phyloP scores from a whole-genome alignment of 305 asterid species.

The Fraxinus ornus region DNA sequence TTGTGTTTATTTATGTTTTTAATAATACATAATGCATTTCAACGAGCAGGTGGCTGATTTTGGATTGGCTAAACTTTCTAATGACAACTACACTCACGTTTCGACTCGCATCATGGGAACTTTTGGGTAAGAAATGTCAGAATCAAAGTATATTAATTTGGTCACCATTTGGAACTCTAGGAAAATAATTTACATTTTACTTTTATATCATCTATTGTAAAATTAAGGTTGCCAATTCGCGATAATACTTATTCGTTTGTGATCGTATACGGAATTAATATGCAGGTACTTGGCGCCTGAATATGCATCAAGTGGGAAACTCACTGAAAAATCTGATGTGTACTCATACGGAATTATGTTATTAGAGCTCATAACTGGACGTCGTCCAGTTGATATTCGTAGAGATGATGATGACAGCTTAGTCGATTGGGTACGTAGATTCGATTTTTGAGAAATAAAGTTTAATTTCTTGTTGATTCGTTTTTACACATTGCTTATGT shows the following conservation, averaged over 20 bases:
- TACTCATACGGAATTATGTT: conserved; percentile 83
- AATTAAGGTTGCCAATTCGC: neutral
- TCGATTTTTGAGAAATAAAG: no score
- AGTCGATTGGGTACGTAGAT: conserved; percentile 79
- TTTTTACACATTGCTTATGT: no score
- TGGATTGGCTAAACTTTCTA: conserved; percentile 85
- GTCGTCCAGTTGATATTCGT: conserved; percentile 55
- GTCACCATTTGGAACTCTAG: neutral
- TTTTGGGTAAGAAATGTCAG: conserved; percentile 67
- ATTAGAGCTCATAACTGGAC: conserved; percentile 77
- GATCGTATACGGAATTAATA: neutral
- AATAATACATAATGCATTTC: neutral
- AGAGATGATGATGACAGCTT: conserved; percentile 49
- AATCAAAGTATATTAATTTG: neutral
- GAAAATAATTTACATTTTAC: no score
- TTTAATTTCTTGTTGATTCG: no score
- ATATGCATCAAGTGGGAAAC: conserved; percentile 83
- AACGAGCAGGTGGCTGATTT: conserved; percentile 78
- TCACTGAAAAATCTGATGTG: conserved; percentile 83
- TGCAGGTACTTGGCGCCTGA: conserved; percentile 85
- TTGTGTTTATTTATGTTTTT: neutral
- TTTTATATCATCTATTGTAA: neutral
- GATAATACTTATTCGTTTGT: neutral
- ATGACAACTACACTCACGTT: conserved; percentile 75
- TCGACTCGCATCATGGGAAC: conserved; percentile 97